Base-by-base conservation (phyloP, 768 basidiomycete species). In the Lentinula lateritia region DNA sequence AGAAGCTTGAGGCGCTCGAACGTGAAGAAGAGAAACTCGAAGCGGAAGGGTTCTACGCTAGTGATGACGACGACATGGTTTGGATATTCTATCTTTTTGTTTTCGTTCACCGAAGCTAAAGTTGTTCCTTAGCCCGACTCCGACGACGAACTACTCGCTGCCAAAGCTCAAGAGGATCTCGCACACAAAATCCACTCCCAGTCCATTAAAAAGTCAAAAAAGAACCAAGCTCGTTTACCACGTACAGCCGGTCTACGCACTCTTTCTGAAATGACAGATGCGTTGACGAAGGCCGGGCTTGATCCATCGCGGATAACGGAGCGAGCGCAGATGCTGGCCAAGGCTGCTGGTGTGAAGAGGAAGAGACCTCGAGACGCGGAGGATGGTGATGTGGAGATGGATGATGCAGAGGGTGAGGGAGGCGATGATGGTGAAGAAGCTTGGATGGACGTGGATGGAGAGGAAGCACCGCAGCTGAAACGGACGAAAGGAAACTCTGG, bases 1-100 rank as follows among this genome's bases (percentile, higher is more conserved):
- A 95, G 75, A 96, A 95, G 75, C 87, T 99, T 52, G 96, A 98
- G 69, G 96, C 94, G 12, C 86, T 99, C 61, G 96, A 99, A 75
- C 86, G 92, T 16, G 97, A 98, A 72, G 97, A 99, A 74, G 96
- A 96, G 74, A 85, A 84, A 66, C 83, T 99, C n/a, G 81, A 93
- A 72, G 89, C 87, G 0, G 93, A 98, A 72, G 97, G 97, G 3
- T 98, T 92, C 80, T 99, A 98, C 73, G 92, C 93, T 39, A 85
- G 80, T 58, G 96, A 94, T 41, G 45, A 36, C 34, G 90, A 89
- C 61, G 90, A 95, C 58, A 89, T 93, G 70, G 93, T 93, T 28
- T 70, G 62, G 83, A 73, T 28, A 43, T 45, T 10, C 43, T 13
- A 38, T 41, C 36, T 52, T 23, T 59, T 61, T 35, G 60, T 56